Evolutionary conservation across 345 rosid species (phyloP), one percentile per base, ranked within the genome.

Genomic region (Nephelium lappaceum): DNA sequence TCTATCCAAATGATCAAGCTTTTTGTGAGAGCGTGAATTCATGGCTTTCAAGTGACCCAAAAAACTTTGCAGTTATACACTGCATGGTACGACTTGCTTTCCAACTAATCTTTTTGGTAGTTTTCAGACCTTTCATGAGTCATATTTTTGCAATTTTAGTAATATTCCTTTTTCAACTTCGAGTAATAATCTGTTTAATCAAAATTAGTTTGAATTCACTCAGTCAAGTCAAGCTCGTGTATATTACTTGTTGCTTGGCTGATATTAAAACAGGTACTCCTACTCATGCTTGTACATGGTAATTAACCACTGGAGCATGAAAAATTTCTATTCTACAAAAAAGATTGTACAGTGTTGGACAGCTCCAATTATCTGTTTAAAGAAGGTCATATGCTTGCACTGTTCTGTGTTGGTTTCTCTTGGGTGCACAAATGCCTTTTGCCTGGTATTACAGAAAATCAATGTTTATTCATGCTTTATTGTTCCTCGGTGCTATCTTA

Each of bases 11-110:
- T 92, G 98, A 81, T 92, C 67, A 90, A 91, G 88, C 78, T 64
- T 93, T 95, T 80, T 95, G 98, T 24, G 88, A 93, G 73, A 95
- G 91, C 78, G 95, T 95, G 72, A 72, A 89, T 83, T 83, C 98
- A 58, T 95, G 98, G 98, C 84, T 95, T 42, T 86, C 92, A 14
- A 24, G 80, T 24, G 93, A 95, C 75, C 88, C 93, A 9, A 91
- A 85, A 75, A 91, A 95, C 77, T 86, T 93, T 53, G 97, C 92
- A 3, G 97, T 95, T 47, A 67, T 95, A 1, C 98, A 95, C 62
- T 95, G 98, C 92, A 95, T 95, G 98, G 98, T 95, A 90, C 36
- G 38, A 60, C 25, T 63, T 51, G 31, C 60, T 51, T 60, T 64
- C 55, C 55, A 8, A 39, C 58, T 27, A 49, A 64, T 64, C 21